Evolutionary conservation across 768 basidiomycete genomes (phyloP), one percentile per base, ranked within the genome.

Genomic region (Kwoniella dejecticola): DNA sequence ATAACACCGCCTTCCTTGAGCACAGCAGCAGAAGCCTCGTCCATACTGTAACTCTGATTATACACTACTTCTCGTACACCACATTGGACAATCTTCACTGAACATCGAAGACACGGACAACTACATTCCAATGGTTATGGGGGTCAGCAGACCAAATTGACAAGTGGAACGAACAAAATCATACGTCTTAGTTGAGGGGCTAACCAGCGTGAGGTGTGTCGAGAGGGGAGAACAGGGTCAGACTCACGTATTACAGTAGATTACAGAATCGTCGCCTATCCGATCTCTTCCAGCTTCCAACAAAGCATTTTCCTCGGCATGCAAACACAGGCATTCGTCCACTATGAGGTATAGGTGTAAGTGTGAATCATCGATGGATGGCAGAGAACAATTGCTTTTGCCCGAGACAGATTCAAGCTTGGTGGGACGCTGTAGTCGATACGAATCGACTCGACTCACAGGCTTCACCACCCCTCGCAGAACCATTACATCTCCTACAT

Each of bases 291-390:
- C 95, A 1, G 92, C 92, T 81, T 98, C 95, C 1, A 98, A 80
- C 13, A 98, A 82, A 0, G 95, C 96, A 73, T 98, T 99, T 80
- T 99, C 96, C 79, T 99, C 96, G 0, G 96, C 96, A 76, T 99
- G 96, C 10, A 99, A 81, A 73, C 96, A 99, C 2, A 98, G 82
- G 71, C 96, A 99, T 74, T 91, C 91, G 50, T 86, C 83, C 15
- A 85, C 80, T 49, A 80, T 54, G n/a, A 57, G 17, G 19, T 36
- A 36, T 7, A 36, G n/a, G n/a, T n/a, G n/a, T n/a, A 38, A 17
- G 12, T 50, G 38, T 26, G 41, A 15, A 40, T 10, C 4, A 3
- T 27, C 21, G 23, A 27, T 27, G 26, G 6, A 21, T 56, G n/a
- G n/a, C n/a, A n/a, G n/a, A n/a, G n/a, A n/a, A n/a, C n/a, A n/a